Evolutionary conservation across 2,329 filamentous ascomycete genomes (phyloP).

Genomic region (Fonsecaea nubica): DNA sequence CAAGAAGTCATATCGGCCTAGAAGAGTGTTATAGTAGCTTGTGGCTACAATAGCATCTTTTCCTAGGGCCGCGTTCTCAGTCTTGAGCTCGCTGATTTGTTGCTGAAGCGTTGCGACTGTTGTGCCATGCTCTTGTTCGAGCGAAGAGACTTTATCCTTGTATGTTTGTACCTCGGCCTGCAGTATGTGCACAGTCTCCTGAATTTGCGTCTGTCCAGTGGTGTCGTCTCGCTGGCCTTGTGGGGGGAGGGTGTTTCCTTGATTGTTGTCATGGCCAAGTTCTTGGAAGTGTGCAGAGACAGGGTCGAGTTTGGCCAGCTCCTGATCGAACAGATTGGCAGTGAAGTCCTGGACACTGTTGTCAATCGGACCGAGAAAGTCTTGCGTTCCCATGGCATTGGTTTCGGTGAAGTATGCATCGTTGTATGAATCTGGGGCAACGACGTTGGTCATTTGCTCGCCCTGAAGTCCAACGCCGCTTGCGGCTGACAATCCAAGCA

Average conservation of each 20-base stretch:
- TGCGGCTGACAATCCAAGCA: not conserved
- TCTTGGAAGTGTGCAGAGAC: not conserved
- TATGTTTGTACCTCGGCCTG: not conserved
- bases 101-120: not conserved
- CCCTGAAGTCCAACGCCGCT: not conserved
- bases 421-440: not conserved
- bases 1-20: slow-evolving; percentile 15
- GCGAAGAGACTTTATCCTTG: not conserved
- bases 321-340: not conserved
- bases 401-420: not conserved
- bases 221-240: not conserved
- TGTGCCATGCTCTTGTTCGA: not conserved
- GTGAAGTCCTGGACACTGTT: not conserved
- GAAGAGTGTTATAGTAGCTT: slow-evolving; percentile 19
- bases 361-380: not conserved
- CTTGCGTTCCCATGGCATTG: not conserved
- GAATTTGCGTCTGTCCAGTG: not conserved
- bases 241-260: not conserved
- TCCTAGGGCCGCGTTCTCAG: not conserved
- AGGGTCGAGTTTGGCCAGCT: not conserved
- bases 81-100: not conserved
- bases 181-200: not conserved
- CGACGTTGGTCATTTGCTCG: not conserved
- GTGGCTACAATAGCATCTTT: not conserved
- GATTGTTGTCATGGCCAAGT: not conserved